Percentiles rank a stretch among this genome's conserved stretches.
Conservation (phyloP, 228 moss, liverwort and hornwort genomes). For the Sphagnum fallax region DNA sequence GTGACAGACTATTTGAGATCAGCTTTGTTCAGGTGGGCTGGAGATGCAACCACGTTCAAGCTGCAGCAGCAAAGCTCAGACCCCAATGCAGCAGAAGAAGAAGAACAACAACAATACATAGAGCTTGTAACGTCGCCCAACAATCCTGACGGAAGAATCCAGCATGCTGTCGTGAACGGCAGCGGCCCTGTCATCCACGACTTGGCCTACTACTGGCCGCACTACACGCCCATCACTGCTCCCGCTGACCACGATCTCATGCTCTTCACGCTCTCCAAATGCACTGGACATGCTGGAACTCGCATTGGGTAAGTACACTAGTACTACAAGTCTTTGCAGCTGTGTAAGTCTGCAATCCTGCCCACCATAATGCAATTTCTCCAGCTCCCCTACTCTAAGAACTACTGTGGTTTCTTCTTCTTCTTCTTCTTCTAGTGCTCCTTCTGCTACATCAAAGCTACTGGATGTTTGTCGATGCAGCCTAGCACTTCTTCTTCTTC, state of each 20-base stretch:
- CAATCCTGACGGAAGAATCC: constrained; percentile 84
- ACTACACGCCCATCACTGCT: constrained; percentile 72
- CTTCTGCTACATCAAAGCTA: too few species aligned
- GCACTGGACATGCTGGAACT: constrained; percentile 95
- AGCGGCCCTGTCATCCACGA: constrained; percentile 71
- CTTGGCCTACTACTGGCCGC: constrained; percentile 95
- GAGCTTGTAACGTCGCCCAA: constrained; percentile 89
- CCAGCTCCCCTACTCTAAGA: too few species aligned
- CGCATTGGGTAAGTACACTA: constrained; percentile 65
- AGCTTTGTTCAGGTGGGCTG: constrained; percentile 75
- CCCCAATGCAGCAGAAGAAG: too few species aligned
- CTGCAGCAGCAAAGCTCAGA: constrained; percentile 8
- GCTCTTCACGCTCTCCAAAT: constrained; percentile 92
- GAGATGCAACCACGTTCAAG: constrained; percentile 65
- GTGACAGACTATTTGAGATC: constrained; percentile 81
- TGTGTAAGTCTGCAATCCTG: too few species aligned
- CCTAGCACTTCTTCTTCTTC: too few species aligned
- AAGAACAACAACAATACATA: constrained; percentile 50
- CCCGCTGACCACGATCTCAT: constrained; percentile 70
- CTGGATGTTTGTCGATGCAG: too few species aligned
- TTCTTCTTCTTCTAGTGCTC: too few species aligned
- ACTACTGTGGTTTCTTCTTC: too few species aligned
- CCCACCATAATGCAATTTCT: too few species aligned
- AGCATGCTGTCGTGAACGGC: constrained; percentile 60
- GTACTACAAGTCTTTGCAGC: too few species aligned